Percentiles rank a stretch among this genome's conserved stretches.
Conservation (phyloP, 192 early-diverging fungal species). For the Lobosporangium transversale region DNA sequence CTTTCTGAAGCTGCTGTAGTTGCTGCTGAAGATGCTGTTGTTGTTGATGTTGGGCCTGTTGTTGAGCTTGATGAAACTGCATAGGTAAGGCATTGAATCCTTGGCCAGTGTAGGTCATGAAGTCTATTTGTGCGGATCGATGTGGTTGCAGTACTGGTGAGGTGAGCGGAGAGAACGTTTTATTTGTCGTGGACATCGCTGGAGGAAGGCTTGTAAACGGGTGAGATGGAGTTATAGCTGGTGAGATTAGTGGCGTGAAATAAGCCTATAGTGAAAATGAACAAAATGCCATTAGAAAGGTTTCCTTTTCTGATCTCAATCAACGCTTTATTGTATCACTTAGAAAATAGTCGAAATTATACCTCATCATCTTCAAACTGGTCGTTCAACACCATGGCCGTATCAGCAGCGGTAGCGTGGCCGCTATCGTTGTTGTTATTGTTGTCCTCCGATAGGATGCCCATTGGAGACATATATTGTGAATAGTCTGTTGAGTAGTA, state of each 20-base stretch:
- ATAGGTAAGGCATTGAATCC: slow-evolving; percentile 19
- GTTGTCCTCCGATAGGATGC: slow-evolving; percentile 19
- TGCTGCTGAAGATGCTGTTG: slow-evolving; percentile 24
- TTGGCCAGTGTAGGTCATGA: slow-evolving; percentile 17
- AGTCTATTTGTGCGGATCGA: slow-evolving; percentile 30
- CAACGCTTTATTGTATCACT: background rate
- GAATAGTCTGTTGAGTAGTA: slow-evolving; percentile 18
- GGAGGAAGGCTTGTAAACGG: slow-evolving; percentile 56
- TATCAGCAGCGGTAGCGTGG: background rate
- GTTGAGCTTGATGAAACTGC: slow-evolving; percentile 45
- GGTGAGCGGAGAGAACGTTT: slow-evolving; percentile 69
- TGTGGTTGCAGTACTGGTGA: slow-evolving; percentile 70
- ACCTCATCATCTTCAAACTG: slow-evolving; percentile 38
- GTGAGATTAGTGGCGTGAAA: slow-evolving; percentile 75
- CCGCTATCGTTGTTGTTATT: too few species aligned
- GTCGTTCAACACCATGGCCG: slow-evolving; percentile 14
- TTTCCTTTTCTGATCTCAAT: background rate
- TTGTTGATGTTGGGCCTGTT: slow-evolving; percentile 28
- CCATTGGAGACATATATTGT: slow-evolving; percentile 38
- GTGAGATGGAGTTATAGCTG: slow-evolving; percentile 72
- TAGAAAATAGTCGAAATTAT: too few species aligned
- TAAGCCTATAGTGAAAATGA: slow-evolving; percentile 9
- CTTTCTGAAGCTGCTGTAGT: slow-evolving; percentile 21
- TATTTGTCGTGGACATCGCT: slow-evolving; percentile 35
- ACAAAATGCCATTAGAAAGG: background rate